Evolutionary conservation across 257 asterid genomes (phyloP).

Genomic region (Anisodus acutangulus): DNA sequence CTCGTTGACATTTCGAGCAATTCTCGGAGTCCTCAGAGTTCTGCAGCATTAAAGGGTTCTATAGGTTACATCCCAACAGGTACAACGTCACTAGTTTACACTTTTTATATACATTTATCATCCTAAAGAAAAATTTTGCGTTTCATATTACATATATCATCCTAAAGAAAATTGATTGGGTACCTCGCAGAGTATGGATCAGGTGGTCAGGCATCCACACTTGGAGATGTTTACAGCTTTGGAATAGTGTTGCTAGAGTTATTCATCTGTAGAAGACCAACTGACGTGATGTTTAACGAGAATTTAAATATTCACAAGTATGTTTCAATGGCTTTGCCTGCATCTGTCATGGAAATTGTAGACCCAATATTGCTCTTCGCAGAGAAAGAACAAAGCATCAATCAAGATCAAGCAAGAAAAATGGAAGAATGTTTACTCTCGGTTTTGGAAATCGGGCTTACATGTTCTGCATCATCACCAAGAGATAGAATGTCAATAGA

Average conservation of each 20-base stretch:
- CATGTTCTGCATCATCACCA: conserved; percentile 33
- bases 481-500: conserved; percentile 36
- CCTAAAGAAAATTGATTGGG: not conserved
- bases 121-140: no score
- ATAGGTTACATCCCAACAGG: conserved; percentile 56
- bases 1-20: conserved; percentile 31
- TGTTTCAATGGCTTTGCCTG: conserved; percentile 40
- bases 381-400: conserved; percentile 29
- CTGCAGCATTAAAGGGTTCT: conserved; percentile 46
- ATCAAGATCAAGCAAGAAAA: not conserved
- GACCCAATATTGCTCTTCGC: conserved; percentile 37
- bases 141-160: no score
- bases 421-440: conserved; percentile 35
- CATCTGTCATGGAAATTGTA: conserved; percentile 26
- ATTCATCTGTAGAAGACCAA: conserved; percentile 45
- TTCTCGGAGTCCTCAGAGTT: conserved; percentile 4
- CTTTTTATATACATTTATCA: not conserved
- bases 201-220: conserved; percentile 36
- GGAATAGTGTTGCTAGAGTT: conserved; percentile 47
- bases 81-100: not conserved
- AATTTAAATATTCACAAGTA: conserved; percentile 32
- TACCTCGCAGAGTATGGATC: conserved; percentile 47
- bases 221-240: conserved; percentile 50
- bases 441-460: conserved; percentile 37
- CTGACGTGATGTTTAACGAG: conserved; percentile 35